Evolutionary conservation across 2,329 filamentous ascomycete species (phyloP).

Genomic region (Colletotrichum tropicicola): DNA sequence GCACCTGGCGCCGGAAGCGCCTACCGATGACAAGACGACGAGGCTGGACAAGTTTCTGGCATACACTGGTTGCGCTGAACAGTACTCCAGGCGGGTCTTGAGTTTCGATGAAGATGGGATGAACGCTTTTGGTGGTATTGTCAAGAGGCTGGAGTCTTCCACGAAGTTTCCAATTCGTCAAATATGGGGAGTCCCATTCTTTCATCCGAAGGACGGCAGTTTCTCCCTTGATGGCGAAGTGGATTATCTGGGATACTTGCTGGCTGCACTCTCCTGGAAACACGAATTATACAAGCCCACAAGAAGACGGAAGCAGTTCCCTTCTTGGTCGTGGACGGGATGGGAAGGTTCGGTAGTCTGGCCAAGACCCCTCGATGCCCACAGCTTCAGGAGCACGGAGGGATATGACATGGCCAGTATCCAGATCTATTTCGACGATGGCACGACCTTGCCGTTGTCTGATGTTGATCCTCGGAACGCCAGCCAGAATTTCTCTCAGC

Average conservation of each 20-base stretch:
- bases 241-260: background rate
- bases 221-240: background rate
- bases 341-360: conserved; percentile 9
- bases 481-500: background rate
- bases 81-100: background rate
- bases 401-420: background rate
- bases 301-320: conserved; percentile 2
- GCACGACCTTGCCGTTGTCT: background rate
- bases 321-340: conserved; percentile 9
- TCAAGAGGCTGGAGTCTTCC: background rate
- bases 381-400: background rate
- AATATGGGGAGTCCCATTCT: conserved; percentile 5
- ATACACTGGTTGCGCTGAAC: conserved; percentile 5
- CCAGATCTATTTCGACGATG: background rate
- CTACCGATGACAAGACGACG: background rate
- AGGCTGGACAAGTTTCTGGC: conserved; percentile 6
- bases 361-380: background rate
- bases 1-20: background rate
- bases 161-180: background rate
- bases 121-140: conserved; percentile 6
- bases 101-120: conserved; percentile 6
- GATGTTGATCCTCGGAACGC: background rate
- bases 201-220: background rate
- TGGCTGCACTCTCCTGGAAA: conserved; percentile 3
- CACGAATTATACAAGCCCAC: conserved; percentile 11